Base-by-base conservation (phyloP, 192 early-diverging fungal genomes). In the Linderina pennispora region DNA sequence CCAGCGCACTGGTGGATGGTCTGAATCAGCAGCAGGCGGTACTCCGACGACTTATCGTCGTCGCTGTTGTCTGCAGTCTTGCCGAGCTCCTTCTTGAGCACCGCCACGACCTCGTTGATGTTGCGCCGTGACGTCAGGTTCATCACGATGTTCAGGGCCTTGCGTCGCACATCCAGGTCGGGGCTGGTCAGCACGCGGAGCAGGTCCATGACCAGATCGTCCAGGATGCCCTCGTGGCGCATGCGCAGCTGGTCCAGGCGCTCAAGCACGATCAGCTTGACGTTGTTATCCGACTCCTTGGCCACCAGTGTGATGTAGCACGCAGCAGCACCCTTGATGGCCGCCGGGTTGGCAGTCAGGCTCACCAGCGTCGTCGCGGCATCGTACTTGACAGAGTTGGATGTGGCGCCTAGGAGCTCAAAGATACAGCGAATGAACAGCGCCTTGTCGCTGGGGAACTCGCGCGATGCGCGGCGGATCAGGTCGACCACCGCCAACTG, bases 281-380 rank as follows among this genome's bases (percentile, higher is more conserved):
- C 83, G 62, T 99, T 99, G 74, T 97, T 99, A 59, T 99, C 97
- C 8, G 94, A 82, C 55, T 90, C 97, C 63, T 92, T 91, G 15
- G 87, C 70, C 43, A 88, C 85, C 28, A 99, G 78, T 40, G 92
- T 80, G 42, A 98, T 93, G 51, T 94, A 97, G 61, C 86, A 89
- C 15, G 80, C 62, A 0, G 92, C 94, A 8, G 90, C 93, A 33
- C 91, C 91, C 74, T 94, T 94, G 46, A 99, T 80, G 16, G 93
- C 94, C 5, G 85, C 80, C 26, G 90, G 79, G 55, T 92, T 89
- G 20, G 84, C 80, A 10, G 94, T 90, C 28, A 99, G 74, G 18
- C 77, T 76, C 35, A 97, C 86, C 43, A 99, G 66, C 15, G 95
- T 92, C 38, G 84, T 84, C 13, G 97, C 97, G 7, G 97, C 97